Evolutionary conservation across 106 monocot species (phyloP).

Genomic region (Acorus calamus): DNA sequence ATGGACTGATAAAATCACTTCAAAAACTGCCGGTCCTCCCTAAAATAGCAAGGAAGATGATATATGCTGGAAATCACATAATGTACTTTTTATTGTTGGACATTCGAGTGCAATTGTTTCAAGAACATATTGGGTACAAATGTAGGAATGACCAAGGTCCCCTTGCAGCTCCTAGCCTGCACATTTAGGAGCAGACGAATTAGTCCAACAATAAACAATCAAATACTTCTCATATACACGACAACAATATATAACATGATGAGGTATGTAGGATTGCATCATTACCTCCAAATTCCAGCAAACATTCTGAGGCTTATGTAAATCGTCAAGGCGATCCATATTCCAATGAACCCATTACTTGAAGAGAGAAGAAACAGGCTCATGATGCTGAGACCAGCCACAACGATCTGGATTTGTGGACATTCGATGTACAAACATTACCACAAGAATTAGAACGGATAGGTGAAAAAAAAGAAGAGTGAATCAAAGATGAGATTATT

Average conservation of each 20-base stretch:
- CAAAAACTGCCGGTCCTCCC: too few species aligned
- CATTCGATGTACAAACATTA: neutral
- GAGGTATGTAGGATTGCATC: neutral
- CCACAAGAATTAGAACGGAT: neutral
- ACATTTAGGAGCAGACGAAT: neutral
- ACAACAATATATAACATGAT: neutral
- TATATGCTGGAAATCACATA: too few species aligned
- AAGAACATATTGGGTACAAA: too few species aligned
- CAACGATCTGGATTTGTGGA: constrained; percentile 21
- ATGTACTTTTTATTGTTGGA: too few species aligned
- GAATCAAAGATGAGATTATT: neutral
- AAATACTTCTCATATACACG: neutral
- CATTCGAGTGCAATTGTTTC: too few species aligned
- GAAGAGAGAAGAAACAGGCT: constrained; percentile 37
- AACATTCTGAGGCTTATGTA: constrained; percentile 49
- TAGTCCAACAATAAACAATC: neutral
- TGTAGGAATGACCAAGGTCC: constrained; percentile 53
- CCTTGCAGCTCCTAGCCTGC: constrained; percentile 52
- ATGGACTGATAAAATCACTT: too few species aligned
- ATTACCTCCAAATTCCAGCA: constrained; percentile 58
- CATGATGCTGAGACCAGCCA: constrained; percentile 35
- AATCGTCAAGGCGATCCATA: constrained; percentile 61
- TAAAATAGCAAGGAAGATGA: too few species aligned
- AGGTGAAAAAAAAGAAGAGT: neutral
- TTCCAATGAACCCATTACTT: constrained; percentile 45